Conservation (phyloP, 495 filamentous ascomycete species). For the Podospora appendiculata region DNA sequence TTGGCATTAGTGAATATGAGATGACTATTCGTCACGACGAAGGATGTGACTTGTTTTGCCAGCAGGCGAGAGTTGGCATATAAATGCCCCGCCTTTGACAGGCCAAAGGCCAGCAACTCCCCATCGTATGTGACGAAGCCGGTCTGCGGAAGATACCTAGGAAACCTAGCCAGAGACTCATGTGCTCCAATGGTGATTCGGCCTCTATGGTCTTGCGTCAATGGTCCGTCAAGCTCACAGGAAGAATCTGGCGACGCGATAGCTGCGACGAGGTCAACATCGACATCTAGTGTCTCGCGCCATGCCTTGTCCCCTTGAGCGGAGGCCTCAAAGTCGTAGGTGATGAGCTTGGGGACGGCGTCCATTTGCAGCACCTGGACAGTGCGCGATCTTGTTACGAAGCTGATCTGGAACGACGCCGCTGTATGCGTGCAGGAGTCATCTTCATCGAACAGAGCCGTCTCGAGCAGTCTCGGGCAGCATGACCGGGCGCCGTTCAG, state of each 20-base stretch:
- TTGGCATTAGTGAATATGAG: conserved; percentile 86
- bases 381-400: conserved; percentile 6
- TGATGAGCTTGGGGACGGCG: conserved; percentile 10
- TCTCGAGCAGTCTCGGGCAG: conserved; percentile 21
- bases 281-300: conserved; percentile 6
- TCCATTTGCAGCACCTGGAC: conserved; percentile 17
- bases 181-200: no score
- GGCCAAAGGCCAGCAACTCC: conserved; percentile 44
- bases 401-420: conserved; percentile 18
- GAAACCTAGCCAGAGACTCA: conserved; percentile 17
- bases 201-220: conserved; percentile 32
- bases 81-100: conserved; percentile 67
- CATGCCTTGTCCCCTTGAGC: conserved; percentile 1
- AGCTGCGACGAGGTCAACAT: conserved; percentile 4
- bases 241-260: conserved; percentile 9
- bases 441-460: conserved; percentile 10
- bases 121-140: conserved; percentile 34
- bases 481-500: conserved; percentile 34
- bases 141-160: conserved; percentile 45
- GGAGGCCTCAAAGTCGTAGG: conserved; percentile 7
- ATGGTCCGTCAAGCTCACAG: conserved; percentile 3
- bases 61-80: conserved; percentile 69
- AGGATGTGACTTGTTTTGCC: conserved; percentile 84
- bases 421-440: conserved; percentile 4
- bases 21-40: conserved; percentile 72